Percentiles rank a stretch among this genome's conserved stretches.
phyloP scores from a whole-genome alignment of 441 rosid species.

The Euphorbia celastroides region DNA sequence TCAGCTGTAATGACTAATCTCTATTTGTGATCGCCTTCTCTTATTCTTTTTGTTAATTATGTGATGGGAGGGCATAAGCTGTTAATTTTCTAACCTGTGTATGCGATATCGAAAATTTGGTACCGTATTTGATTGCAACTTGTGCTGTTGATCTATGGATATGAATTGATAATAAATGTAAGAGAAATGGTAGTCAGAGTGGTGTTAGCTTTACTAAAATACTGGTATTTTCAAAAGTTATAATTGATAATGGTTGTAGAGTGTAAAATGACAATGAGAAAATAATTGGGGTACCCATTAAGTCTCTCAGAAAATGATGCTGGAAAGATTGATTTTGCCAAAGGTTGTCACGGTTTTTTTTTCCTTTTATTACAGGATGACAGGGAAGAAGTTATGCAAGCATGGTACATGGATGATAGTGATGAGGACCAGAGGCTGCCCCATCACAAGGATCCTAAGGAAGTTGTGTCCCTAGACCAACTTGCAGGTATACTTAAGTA shows the following conservation, averaged over 20 bases:
- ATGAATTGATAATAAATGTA: too few species aligned
- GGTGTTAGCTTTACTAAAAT: not conserved
- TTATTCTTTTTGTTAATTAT: not conserved
- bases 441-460: conserved; percentile 72
- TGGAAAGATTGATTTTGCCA: not conserved
- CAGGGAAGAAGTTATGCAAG: conserved; percentile 77
- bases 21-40: not conserved
- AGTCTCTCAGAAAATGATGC: not conserved
- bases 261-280: not conserved
- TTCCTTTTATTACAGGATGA: conserved; percentile 31
- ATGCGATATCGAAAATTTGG: not conserved
- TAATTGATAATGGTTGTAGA: not conserved
- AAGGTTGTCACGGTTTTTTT: not conserved
- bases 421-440: conserved; percentile 81
- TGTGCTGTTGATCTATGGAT: not conserved
- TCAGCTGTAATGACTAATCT: not conserved
- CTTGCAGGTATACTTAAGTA: conserved; percentile 50
- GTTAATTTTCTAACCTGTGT: not conserved
- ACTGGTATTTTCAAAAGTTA: not conserved
- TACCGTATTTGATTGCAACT: not conserved
- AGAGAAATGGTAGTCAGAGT: too few species aligned
- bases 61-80: not conserved
- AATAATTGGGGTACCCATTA: not conserved
- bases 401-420: conserved; percentile 89
- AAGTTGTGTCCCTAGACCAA: conserved; percentile 63